phyloP scores from a whole-genome alignment of 2,329 filamentous ascomycete genomes.

The Exophiala dermatitidis region DNA sequence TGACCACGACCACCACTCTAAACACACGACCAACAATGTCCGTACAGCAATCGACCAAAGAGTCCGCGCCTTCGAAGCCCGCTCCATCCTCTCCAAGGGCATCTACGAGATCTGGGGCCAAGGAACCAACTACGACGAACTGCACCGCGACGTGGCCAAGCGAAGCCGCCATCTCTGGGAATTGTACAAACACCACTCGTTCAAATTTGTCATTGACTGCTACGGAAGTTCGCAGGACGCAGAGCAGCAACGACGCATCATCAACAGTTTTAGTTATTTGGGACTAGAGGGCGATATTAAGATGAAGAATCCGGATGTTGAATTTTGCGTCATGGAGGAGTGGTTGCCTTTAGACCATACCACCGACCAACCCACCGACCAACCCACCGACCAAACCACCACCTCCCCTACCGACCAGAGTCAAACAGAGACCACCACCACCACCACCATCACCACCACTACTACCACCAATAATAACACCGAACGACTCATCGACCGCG shows the following conservation, averaged over 20 bases:
- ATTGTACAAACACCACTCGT: constrained; percentile 57
- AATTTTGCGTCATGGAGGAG: constrained; percentile 77
- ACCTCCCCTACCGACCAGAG: too few species aligned
- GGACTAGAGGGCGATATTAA: constrained; percentile 69
- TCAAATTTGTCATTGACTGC: constrained; percentile 78
- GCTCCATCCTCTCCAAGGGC: constrained; percentile 72
- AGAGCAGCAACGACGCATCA: constrained; percentile 61
- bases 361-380: too few species aligned
- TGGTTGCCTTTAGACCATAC: constrained; percentile 45
- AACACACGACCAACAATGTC: not conserved
- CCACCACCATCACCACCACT: too few species aligned
- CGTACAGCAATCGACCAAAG: constrained; percentile 43
- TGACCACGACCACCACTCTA: too few species aligned
- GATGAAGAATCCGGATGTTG: constrained; percentile 65
- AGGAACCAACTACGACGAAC: constrained; percentile 54
- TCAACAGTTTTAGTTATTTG: constrained; percentile 74
- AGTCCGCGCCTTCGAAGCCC: constrained; percentile 60
- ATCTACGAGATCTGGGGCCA: constrained; percentile 87
- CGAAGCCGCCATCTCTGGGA: constrained; percentile 60
- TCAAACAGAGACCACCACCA: too few species aligned
- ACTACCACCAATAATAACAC: not conserved
- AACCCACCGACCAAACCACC: too few species aligned
- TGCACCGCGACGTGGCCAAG: constrained; percentile 59
- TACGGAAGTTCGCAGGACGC: constrained; percentile 66
- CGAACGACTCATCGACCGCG: not conserved